These are phyloP conservation scores for Gossypioides kirkii DNA, from an alignment of 345 rosid species.

Conservation along the genomic window DNA sequence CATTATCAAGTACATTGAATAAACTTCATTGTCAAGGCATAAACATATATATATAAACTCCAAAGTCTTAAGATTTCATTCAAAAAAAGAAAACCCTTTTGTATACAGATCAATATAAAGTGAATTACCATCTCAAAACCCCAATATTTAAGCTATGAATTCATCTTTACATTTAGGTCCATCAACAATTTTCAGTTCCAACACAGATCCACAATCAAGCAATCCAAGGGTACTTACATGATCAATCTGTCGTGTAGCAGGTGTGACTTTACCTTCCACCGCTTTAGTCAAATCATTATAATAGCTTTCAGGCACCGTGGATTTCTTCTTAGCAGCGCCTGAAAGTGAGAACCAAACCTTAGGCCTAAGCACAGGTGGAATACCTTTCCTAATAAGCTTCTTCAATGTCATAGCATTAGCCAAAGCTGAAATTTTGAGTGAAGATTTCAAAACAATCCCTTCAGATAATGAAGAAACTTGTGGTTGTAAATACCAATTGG, in stretches of 20 bases:
- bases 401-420: not conserved
- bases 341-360: constrained; percentile 98
- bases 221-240: constrained; percentile 55
- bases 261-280: constrained; percentile 88
- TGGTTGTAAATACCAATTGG: constrained; percentile 93
- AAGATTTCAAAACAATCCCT: constrained; percentile 75
- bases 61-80: constrained; percentile 5
- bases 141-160: too few species aligned
- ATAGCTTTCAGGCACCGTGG: constrained; percentile 96
- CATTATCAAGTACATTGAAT: not conserved
- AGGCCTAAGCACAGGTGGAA: constrained; percentile 90
- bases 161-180: not conserved
- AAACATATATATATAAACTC: not conserved
- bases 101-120: not conserved
- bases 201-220: not conserved
- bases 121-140: too few species aligned
- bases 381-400: constrained; percentile 60
- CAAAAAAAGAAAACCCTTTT: not conserved
- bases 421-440: constrained; percentile 62
- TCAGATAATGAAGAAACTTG: constrained; percentile 51
- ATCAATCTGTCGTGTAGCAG: constrained; percentile 95
- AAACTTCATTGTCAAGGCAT: not conserved
- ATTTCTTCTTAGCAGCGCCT: constrained; percentile 99
- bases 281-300: constrained; percentile 80
- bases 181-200: not conserved